Conservation (phyloP, 73 alveolate species). For the Symbiodinium pilosum region DNA sequence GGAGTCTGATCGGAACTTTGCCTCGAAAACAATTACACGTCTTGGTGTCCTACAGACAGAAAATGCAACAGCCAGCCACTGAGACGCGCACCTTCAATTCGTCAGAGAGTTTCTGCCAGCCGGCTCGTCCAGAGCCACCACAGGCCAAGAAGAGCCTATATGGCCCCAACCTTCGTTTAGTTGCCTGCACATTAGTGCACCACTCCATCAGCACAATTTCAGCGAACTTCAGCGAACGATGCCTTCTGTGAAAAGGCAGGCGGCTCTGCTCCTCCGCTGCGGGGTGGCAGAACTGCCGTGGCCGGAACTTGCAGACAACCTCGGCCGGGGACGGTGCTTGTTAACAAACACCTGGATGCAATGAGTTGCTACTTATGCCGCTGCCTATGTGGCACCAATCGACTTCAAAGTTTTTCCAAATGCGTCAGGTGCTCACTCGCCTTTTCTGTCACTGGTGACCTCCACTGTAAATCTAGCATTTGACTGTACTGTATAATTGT, state of each 20-base stretch:
- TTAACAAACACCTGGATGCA: too few species aligned
- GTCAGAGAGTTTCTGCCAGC: slow-evolving; percentile 2
- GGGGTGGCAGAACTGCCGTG: neutral
- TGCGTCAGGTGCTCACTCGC: too few species aligned
- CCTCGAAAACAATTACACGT: neutral
- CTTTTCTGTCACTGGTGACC: too few species aligned
- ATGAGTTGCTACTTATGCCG: too few species aligned
- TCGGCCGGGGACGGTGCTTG: neutral
- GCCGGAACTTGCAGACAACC: neutral
- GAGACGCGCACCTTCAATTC: slow-evolving; percentile 18
- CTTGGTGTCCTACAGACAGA: neutral
- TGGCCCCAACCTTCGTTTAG: neutral
- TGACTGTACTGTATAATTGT: too few species aligned
- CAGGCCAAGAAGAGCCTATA: slow-evolving; percentile 27
- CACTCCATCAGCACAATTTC: neutral
- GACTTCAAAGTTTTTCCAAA: too few species aligned
- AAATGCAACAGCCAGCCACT: neutral
- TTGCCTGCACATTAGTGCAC: neutral
- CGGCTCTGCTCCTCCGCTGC: slow-evolving; percentile 34
- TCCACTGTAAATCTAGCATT: too few species aligned
- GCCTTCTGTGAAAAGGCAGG: slow-evolving; percentile 41
- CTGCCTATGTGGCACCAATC: too few species aligned
- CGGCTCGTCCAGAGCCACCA: slow-evolving; percentile 71
- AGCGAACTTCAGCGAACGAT: neutral
- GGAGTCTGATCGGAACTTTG: neutral